Percentiles rank a stretch among this genome's conserved stretches.
These are phyloP conservation scores for Cutaneotrichosporon sp. DNA, from an alignment of 1,284 basidiomycete species.

Conservation along the genomic window DNA sequence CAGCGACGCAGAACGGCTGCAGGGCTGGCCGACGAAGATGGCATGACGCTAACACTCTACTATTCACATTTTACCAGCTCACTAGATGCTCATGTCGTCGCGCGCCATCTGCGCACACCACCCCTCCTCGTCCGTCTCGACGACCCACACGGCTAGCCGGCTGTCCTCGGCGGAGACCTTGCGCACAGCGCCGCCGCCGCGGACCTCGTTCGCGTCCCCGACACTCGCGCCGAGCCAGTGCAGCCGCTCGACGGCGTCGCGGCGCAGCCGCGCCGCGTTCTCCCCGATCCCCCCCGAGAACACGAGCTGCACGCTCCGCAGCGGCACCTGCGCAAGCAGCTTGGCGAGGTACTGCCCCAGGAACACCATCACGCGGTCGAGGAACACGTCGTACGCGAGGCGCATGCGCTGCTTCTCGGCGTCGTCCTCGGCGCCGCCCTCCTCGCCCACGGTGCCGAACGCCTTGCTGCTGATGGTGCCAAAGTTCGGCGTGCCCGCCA, in stretches of 20 bases:
- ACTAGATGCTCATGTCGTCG: slow-evolving; percentile 40
- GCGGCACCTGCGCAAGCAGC: slow-evolving; percentile 57
- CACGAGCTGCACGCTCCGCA: slow-evolving; percentile 65
- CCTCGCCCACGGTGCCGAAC: slow-evolving; percentile 29
- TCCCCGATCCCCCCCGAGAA: slow-evolving; percentile 88
- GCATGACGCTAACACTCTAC: background rate
- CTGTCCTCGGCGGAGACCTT: slow-evolving; percentile 49
- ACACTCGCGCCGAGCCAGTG: slow-evolving; percentile 64
- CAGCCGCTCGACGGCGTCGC: slow-evolving; percentile 61
- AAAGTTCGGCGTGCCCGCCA: slow-evolving; percentile 77
- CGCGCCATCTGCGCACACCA: slow-evolving; percentile 44
- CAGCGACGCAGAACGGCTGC: background rate
- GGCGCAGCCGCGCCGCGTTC: slow-evolving; percentile 63
- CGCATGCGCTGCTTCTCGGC: slow-evolving; percentile 26
- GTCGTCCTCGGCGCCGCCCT: slow-evolving; percentile 16
- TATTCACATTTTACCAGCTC: background rate
- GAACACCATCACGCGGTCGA: slow-evolving; percentile 71
- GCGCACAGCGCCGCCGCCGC: slow-evolving; percentile 36
- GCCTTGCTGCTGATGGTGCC: slow-evolving; percentile 58
- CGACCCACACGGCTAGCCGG: slow-evolving; percentile 54
- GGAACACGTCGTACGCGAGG: slow-evolving; percentile 71
- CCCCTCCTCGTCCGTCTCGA: slow-evolving; percentile 59
- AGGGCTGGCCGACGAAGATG: no score
- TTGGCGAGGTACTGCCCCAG: slow-evolving; percentile 74
- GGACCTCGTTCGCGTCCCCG: slow-evolving; percentile 50